Conservation (phyloP, 2,329 filamentous ascomycete species). For the Ilyonectria sp. region DNA sequence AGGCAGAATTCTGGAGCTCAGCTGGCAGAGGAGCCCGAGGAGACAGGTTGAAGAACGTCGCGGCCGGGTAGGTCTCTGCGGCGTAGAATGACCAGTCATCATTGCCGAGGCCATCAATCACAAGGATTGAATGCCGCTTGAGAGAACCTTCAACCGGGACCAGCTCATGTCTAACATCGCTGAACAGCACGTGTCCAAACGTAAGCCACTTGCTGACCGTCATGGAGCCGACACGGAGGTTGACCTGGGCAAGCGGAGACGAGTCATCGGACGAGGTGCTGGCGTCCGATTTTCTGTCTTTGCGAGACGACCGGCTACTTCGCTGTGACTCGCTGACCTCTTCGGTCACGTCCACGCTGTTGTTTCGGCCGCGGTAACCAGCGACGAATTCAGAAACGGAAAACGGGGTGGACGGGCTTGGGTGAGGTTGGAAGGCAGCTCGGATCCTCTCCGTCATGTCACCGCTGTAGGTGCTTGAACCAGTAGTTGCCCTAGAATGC, state of each 20-base stretch:
- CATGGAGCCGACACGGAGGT: slow-evolving; percentile 84
- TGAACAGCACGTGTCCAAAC: slow-evolving; percentile 87
- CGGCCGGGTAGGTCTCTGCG: slow-evolving; percentile 82
- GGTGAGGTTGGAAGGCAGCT: slow-evolving; percentile 61
- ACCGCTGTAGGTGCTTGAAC: slow-evolving; percentile 68
- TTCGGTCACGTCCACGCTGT: slow-evolving; percentile 35
- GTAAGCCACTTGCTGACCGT: slow-evolving; percentile 91
- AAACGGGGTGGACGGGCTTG: slow-evolving; percentile 60
- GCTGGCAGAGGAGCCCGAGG: slow-evolving; percentile 67
- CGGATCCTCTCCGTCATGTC: slow-evolving; percentile 70
- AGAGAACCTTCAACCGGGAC: slow-evolving; percentile 56
- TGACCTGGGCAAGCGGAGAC: slow-evolving; percentile 78
- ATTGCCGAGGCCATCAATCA: slow-evolving; percentile 89
- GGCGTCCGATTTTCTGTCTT: slow-evolving; percentile 58
- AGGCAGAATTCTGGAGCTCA: slow-evolving; percentile 59
- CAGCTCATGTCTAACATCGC: slow-evolving; percentile 82
- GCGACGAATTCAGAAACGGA: slow-evolving; percentile 59
- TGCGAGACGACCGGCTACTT: slow-evolving; percentile 52
- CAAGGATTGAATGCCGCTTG: slow-evolving; percentile 75
- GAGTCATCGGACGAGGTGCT: slow-evolving; percentile 69
- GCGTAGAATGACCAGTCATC: slow-evolving; percentile 92
- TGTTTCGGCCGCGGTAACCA: slow-evolving; percentile 42
- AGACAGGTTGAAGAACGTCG: slow-evolving; percentile 83
- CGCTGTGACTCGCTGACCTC: slow-evolving; percentile 50
- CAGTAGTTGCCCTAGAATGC: slow-evolving; percentile 53